These are phyloP conservation scores for Parascedosporium putredinis DNA, from an alignment of 2,329 filamentous ascomycete species.

Conservation along the genomic window DNA sequence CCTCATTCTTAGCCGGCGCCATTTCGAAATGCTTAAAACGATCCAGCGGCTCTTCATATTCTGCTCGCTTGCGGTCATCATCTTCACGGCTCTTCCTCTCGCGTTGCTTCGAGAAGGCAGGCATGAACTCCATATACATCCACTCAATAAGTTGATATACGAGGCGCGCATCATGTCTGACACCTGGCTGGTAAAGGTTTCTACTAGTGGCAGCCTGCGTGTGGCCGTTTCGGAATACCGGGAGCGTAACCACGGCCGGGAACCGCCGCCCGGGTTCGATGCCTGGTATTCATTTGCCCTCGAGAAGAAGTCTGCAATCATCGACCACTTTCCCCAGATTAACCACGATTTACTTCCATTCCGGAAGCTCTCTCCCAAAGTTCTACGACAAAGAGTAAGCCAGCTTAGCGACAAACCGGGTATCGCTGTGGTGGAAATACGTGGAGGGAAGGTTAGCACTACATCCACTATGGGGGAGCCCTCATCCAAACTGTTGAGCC, in stretches of 20 bases:
- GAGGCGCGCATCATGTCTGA: conserved; percentile 34
- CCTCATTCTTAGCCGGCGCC: conserved; percentile 3
- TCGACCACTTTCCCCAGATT: conserved; percentile 76
- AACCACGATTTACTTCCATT: conserved; percentile 66
- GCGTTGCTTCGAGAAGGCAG: not conserved
- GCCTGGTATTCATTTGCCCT: conserved; percentile 74
- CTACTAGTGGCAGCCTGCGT: conserved; percentile 34
- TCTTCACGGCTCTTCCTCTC: not conserved
- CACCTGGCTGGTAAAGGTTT: conserved; percentile 37
- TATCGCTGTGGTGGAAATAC: conserved; percentile 44
- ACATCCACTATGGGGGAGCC: conserved; percentile 14
- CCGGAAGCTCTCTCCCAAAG: conserved; percentile 59
- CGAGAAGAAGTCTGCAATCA: conserved; percentile 54
- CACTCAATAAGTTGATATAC: conserved; percentile 39
- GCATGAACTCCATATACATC: conserved; percentile 24
- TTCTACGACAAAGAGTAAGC: conserved; percentile 50
- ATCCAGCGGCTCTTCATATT: not conserved
- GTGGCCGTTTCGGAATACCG: conserved; percentile 39
- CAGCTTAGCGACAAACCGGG: conserved; percentile 28
- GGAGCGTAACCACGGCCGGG: conserved; percentile 47
- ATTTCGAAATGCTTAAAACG: not conserved
- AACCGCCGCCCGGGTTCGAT: conserved; percentile 72
- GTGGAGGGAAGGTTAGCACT: conserved; percentile 45
- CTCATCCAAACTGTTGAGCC: conserved; percentile 27
- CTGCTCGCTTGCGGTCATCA: not conserved